Percentiles rank a stretch among this genome's conserved stretches.
Evolutionary conservation across 2,329 filamentous ascomycete genomes (phyloP).

Genomic region (Alternaria burnsii): DNA sequence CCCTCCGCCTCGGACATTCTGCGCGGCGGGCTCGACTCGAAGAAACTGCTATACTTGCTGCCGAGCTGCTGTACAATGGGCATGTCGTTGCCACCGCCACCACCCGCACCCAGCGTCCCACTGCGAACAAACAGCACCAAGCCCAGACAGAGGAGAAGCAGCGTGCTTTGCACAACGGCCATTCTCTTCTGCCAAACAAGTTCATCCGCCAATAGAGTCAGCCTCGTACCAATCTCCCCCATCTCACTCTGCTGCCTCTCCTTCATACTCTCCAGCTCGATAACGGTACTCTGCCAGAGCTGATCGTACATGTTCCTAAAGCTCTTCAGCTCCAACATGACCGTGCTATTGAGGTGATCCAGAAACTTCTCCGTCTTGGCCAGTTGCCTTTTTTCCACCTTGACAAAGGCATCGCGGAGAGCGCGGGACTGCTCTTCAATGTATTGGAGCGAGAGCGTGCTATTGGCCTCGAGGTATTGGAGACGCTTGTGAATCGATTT

Average conservation of each 20-base stretch:
- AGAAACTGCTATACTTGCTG: conserved; percentile 46
- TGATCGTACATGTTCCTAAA: conserved; percentile 87
- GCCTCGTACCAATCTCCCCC: conserved; percentile 77
- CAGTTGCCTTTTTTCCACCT: conserved; percentile 86
- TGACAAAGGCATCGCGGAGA: conserved; percentile 83
- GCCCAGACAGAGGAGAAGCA: conserved; percentile 85
- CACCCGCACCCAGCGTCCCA: conserved; percentile 37
- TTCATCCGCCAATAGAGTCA: conserved; percentile 93
- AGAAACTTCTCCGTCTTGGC: conserved; percentile 84
- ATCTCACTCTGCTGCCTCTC: conserved; percentile 86
- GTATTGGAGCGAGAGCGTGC: conserved; percentile 90
- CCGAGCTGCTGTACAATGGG: conserved; percentile 58
- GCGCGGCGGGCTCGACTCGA: conserved; percentile 32
- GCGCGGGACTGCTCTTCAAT: conserved; percentile 96
- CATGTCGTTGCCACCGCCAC: conserved; percentile 44
- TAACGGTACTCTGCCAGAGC: conserved; percentile 93
- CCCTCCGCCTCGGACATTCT: conserved; percentile 40
- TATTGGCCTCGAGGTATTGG: conserved; percentile 89
- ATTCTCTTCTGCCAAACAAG: conserved; percentile 85
- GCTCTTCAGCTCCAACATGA: conserved; percentile 72
- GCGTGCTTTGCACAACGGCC: conserved; percentile 87
- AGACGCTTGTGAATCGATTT: conserved; percentile 94
- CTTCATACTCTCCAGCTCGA: conserved; percentile 87
- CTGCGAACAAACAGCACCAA: conserved; percentile 77
- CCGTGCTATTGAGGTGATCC: conserved; percentile 84